Evolutionary conservation across 2,329 filamentous ascomycete species (phyloP).

Genomic region (Xylaria sp.): DNA sequence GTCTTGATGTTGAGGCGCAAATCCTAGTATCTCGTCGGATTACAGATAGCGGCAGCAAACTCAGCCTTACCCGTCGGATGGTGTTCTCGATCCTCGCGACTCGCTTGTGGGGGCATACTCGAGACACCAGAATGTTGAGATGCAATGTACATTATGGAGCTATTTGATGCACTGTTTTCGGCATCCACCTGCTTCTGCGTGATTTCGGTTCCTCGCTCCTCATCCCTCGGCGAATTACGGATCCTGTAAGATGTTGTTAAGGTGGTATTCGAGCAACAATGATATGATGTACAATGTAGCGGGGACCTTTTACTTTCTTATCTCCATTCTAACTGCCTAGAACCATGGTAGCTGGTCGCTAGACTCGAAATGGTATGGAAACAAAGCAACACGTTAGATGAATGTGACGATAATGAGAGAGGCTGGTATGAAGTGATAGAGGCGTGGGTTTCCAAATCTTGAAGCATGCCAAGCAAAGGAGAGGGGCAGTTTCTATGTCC

Average conservation of each 20-base stretch:
- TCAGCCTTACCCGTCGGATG: neutral
- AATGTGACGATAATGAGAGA: conserved; percentile 25
- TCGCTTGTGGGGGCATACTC: neutral
- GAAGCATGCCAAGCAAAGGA: conserved; percentile 13
- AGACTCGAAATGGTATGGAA: conserved; percentile 14
- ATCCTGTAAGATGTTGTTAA: neutral
- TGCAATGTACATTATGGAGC: neutral
- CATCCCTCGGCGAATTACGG: neutral
- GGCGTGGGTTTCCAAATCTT: conserved; percentile 23
- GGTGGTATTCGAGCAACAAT: neutral
- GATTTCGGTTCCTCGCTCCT: neutral
- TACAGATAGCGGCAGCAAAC: neutral
- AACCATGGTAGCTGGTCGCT: conserved; percentile 7
- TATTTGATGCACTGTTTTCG: neutral
- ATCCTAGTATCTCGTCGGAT: neutral
- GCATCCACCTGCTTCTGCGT: neutral
- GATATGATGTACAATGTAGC: conserved; percentile 1
- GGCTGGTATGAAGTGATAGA: conserved; percentile 27
- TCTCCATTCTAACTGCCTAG: neutral
- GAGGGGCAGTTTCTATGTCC: neutral
- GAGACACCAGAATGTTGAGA: neutral
- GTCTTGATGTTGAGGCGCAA: neutral
- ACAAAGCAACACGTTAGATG: conserved; percentile 11
- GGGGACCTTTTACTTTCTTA: neutral
- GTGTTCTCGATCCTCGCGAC: neutral